Base-by-base conservation (phyloP, 768 basidiomycete genomes). In the Megacollybia marginata region DNA sequence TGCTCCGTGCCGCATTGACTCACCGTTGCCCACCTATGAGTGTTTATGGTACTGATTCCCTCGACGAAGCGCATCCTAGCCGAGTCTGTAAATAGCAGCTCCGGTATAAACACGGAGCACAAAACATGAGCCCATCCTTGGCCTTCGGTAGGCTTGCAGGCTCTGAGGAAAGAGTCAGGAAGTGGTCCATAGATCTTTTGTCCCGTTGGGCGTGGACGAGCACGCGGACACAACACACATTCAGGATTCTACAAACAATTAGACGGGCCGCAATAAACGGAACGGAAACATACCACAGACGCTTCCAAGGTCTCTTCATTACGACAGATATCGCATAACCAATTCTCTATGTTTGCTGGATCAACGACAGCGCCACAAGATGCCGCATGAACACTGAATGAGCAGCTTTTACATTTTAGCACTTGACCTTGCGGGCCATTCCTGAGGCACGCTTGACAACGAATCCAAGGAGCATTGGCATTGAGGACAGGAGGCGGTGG, bases 111-210 rank as follows among this genome's bases (percentile, higher is more conserved):
- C 1, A 89, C 81, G 2, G 93, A 80, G 69, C 95, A 98, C 4
- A 96, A 67, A 32, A 93, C 73, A 62, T 98, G 95, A 0, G 83
- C 83, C 93, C 93, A 96, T 49, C 87, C 85, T 63, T 91, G 86
- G 9, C 91, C 90, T 69, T 96, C 93, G 0, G 93, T 95, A 7
- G 90, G 90, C 60, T 94, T 95, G 61, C 80, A 82, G 38, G 82
- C 80, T 49, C 90, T 76, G 50, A 93, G 68, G 61, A 76, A 94
- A 31, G 74, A 76, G 57, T 85, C 80, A 5, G 78, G 57, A 5
- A 79, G 69, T 36, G 79, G 76, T 47, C 70, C 68, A 28, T 70
- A 64, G 5, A 65, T 70, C 61, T 71, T 75, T 54, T 69, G 75
- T 20, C 76, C 71, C 52, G 80, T 78, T 40, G 71, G 65, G 19